Conservation (phyloP, 345 rosid genomes). For the Populus alba region DNA sequence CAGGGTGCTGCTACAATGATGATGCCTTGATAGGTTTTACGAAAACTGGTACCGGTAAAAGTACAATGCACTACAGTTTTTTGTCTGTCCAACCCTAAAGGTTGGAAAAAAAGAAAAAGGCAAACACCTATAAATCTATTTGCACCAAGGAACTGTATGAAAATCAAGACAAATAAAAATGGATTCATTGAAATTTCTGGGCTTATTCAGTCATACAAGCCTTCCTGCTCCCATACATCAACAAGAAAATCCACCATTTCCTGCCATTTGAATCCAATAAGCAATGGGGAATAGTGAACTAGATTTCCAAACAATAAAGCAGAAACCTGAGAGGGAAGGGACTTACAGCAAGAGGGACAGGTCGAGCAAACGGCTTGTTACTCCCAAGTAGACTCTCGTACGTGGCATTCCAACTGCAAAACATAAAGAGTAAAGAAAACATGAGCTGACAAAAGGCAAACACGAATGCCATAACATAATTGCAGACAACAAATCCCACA, state of each 20-base stretch:
- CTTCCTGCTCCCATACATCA: slow-evolving; percentile 33
- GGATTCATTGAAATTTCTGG: no score
- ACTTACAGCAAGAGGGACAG: slow-evolving; percentile 63
- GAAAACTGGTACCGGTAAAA: background rate
- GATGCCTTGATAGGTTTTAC: background rate
- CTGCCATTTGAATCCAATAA: slow-evolving; percentile 22
- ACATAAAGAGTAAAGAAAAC: background rate
- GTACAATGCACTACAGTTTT: background rate
- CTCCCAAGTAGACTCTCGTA: slow-evolving; percentile 54
- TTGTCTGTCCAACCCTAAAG: background rate
- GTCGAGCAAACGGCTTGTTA: slow-evolving; percentile 42
- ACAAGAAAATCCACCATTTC: slow-evolving; percentile 39
- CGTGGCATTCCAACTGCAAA: slow-evolving; percentile 37
- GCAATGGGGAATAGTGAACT: background rate
- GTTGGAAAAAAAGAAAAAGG: background rate
- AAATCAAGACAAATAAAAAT: background rate
- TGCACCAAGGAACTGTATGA: background rate
- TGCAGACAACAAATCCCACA: background rate
- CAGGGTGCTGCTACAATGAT: background rate
- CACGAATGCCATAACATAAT: background rate
- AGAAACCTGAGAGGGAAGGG: background rate
- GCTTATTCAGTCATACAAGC: slow-evolving; percentile 24
- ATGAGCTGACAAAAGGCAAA: background rate
- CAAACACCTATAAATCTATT: background rate
- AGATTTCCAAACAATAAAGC: background rate